A percentile compares a stretch with the other conserved stretches of the same genome.
These are phyloP conservation scores for Penicillium aurantiogriseum DNA, from an alignment of 2,329 filamentous ascomycete genomes.

Conservation along the genomic window DNA sequence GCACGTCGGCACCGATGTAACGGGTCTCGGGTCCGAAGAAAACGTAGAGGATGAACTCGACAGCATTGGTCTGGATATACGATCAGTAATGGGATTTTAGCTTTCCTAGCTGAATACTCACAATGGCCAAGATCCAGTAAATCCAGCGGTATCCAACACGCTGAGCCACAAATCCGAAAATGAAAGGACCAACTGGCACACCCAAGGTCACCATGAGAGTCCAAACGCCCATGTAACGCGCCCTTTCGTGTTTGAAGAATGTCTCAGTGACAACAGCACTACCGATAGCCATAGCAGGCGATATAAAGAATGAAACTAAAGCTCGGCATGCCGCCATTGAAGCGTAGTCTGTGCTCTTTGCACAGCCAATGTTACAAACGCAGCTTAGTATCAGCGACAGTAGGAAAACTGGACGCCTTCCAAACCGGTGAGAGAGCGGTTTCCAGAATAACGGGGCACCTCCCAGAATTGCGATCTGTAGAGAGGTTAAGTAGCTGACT, in stretches of 20 bases:
- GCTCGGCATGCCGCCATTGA: slow-evolving; percentile 53
- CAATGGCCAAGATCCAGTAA: slow-evolving; percentile 58
- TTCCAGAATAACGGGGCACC: slow-evolving; percentile 57
- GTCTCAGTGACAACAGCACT: slow-evolving; percentile 57
- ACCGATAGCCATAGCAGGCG: slow-evolving; percentile 52
- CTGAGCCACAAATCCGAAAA: slow-evolving; percentile 48
- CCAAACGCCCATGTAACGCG: slow-evolving; percentile 57
- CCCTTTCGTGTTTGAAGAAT: slow-evolving; percentile 55
- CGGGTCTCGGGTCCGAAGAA: slow-evolving; percentile 56
- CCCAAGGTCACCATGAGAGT: slow-evolving; percentile 52
- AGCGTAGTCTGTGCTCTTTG: slow-evolving; percentile 49
- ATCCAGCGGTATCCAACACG: slow-evolving; percentile 59
- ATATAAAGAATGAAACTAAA: slow-evolving; percentile 54
- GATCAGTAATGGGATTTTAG: slow-evolving; percentile 1
- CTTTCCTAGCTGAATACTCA: slow-evolving; percentile 29
- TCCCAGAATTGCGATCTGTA: slow-evolving; percentile 57
- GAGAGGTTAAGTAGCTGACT: slow-evolving; percentile 54
- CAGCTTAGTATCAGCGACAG: slow-evolving; percentile 50
- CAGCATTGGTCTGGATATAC: slow-evolving; percentile 49
- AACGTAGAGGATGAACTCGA: slow-evolving; percentile 55
- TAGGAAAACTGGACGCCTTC: slow-evolving; percentile 56
- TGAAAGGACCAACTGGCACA: slow-evolving; percentile 42
- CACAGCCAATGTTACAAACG: slow-evolving; percentile 55
- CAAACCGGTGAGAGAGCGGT: slow-evolving; percentile 54
- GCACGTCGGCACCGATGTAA: slow-evolving; percentile 39